These are phyloP conservation scores for Solioccasus polychromus DNA, from an alignment of 768 basidiomycete genomes.

Conservation along the genomic window DNA sequence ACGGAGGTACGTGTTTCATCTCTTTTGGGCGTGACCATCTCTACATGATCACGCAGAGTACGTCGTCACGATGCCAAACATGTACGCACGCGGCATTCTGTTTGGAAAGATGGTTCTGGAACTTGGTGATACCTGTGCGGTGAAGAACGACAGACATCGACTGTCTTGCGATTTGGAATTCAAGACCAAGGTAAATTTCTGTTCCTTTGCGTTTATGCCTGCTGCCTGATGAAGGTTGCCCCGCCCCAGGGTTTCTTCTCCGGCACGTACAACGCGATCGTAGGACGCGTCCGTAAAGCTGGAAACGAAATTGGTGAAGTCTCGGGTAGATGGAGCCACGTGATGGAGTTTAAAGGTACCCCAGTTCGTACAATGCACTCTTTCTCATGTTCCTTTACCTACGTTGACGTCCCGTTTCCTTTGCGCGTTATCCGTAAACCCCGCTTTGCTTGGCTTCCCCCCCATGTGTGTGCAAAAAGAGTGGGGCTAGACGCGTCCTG, in stretches of 20 bases:
- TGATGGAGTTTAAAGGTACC: slow-evolving; percentile 78
- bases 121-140: slow-evolving; percentile 84
- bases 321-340: slow-evolving; percentile 84
- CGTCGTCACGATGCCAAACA: slow-evolving; percentile 94
- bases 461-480: slow-evolving; percentile 35
- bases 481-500: slow-evolving; percentile 65
- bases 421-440: too few relatives aligned
- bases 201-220: neutral
- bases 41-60: slow-evolving; percentile 52
- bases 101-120: slow-evolving; percentile 96
- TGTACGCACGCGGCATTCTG: slow-evolving; percentile 86
- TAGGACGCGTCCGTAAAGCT: slow-evolving; percentile 71
- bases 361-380: slow-evolving; percentile 44
- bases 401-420: neutral
- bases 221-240: neutral
- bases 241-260: slow-evolving; percentile 85
- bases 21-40: slow-evolving; percentile 1
- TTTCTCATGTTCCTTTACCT: neutral
- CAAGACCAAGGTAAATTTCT: slow-evolving; percentile 80
- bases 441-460: neutral
- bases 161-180: slow-evolving; percentile 86
- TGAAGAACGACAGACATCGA: slow-evolving; percentile 77
- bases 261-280: slow-evolving; percentile 89
- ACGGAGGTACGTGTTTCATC: slow-evolving; percentile 70
- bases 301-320: slow-evolving; percentile 77